Base-by-base conservation (phyloP, 73 alveolate species). In the Loxodes magnus region DNA sequence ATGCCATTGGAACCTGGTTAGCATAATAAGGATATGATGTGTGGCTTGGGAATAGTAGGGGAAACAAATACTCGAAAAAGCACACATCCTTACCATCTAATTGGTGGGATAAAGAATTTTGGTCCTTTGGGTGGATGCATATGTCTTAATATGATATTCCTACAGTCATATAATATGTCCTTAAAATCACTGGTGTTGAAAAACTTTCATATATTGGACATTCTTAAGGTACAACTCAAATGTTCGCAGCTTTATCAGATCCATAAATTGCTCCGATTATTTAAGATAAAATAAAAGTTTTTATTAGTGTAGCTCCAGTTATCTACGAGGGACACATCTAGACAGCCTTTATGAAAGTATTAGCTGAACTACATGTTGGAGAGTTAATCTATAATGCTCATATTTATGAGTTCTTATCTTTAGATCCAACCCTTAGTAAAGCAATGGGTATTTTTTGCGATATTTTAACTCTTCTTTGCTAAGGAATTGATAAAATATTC, bases 141-240 rank as follows among this genome's bases (percentile, higher is more conserved):
- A 74, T 92, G 87, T 97, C 94, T 0, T 71, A 56, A 34, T 52
- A 73, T 57, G 99, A 92, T 51, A 50, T 84, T 14, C 95, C 92
- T 2, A 90, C 97, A 0, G 65, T 34, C 5, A 73, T 92, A 23
- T 77, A 74, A 26, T 88, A 60, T 58, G 73, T 92, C 24, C 67
- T 36, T 10, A 12, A 58, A 42, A 16, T 35, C 23, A 88, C 97
- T 33, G 78, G 79, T 5, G 71, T 63, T 21, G 76, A 67, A 43
- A 74, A 85, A 51, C 50, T 92, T n/a, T 49, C 81, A 15, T 92
- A 92, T 57, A 53, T 92, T 17, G 98, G 97, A 2, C 97, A 87
- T 64, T 87, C 97, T 3, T 86, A 92, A 61, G 98, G 98, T 5
- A 74, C 97, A 2, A 59, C 93, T 17, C 79, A 84, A 51, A 71